Conservation (phyloP, 2,329 filamentous ascomycete genomes). For the Mollisia scopiformis region DNA sequence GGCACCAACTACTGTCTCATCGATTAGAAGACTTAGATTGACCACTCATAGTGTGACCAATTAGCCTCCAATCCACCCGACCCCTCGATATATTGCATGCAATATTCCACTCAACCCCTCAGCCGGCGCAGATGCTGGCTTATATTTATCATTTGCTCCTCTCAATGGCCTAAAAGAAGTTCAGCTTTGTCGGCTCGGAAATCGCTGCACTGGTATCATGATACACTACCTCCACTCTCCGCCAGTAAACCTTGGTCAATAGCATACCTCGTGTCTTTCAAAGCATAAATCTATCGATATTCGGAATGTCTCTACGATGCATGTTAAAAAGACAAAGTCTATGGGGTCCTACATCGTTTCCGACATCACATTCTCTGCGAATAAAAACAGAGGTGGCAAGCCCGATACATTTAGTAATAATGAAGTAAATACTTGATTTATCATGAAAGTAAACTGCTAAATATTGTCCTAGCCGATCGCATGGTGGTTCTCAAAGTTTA, state of each 20-base stretch:
- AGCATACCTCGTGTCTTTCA: constrained; percentile 11
- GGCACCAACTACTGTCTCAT: not conserved
- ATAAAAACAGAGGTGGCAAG: constrained; percentile 3
- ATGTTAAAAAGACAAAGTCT: constrained; percentile 9
- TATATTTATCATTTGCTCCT: constrained; percentile 19
- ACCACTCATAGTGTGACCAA: constrained; percentile 2
- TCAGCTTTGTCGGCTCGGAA: constrained; percentile 12
- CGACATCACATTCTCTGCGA: constrained; percentile 9
- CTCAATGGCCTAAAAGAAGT: constrained; percentile 16
- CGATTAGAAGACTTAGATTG: constrained; percentile 16
- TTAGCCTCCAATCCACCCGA: not conserved
- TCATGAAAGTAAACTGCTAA: constrained; percentile 6
- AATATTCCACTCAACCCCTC: not conserved
- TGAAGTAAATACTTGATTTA: not conserved
- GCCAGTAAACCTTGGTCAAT: constrained; percentile 17
- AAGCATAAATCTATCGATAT: constrained; percentile 8
- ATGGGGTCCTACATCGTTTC: constrained; percentile 7
- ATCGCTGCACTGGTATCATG: constrained; percentile 18
- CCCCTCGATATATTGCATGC: constrained; percentile 6
- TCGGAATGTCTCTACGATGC: constrained; percentile 2
- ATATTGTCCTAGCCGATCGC: constrained; percentile 6
- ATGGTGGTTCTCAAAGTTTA: constrained; percentile 15
- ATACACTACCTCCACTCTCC: constrained; percentile 12
- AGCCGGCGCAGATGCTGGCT: constrained; percentile 3
- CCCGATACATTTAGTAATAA: not conserved